A percentile compares a stretch with the other conserved stretches of the same genome.
phyloP scores from a whole-genome alignment of 1,284 basidiomycete genomes.

The Apiotrichum veenhuisii region DNA sequence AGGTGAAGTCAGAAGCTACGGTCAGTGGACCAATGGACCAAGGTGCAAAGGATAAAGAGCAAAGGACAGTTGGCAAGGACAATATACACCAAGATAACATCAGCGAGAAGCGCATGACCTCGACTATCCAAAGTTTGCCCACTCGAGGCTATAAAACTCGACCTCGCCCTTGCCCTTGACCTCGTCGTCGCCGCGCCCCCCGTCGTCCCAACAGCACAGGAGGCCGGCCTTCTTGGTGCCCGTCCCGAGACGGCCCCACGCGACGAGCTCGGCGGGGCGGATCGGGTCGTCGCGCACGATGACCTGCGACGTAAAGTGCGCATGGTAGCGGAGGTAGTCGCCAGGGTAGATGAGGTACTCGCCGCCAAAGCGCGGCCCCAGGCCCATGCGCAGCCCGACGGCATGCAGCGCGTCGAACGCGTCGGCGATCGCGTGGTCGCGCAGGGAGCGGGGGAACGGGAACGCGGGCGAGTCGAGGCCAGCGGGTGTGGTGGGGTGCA shows the following conservation, averaged over 20 bases:
- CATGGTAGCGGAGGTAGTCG: constrained; percentile 93
- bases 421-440: constrained; percentile 32
- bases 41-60: no score
- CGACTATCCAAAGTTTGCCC: constrained; percentile 78
- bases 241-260: constrained; percentile 90
- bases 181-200: constrained; percentile 8
- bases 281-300: constrained; percentile 61
- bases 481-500: constrained; percentile 17
- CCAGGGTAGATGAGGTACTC: constrained; percentile 96
- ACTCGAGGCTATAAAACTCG: constrained; percentile 78
- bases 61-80: no score
- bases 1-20: neutral
- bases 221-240: constrained; percentile 97
- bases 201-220: constrained; percentile 78
- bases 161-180: constrained; percentile 17
- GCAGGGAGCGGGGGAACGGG: constrained; percentile 26
- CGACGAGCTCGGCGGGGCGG: constrained; percentile 85
- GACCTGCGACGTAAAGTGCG: constrained; percentile 87
- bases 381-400: constrained; percentile 54
- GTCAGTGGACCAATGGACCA: no score
- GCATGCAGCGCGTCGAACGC: constrained; percentile 32
- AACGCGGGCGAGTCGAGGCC: constrained; percentile 23
- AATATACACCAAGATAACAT: no score
- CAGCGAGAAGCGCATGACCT: no score
- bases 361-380: constrained; percentile 74